Evolutionary conservation across 352 stramenopile species (phyloP).

Genomic region (Phytopythium mirpurense): DNA sequence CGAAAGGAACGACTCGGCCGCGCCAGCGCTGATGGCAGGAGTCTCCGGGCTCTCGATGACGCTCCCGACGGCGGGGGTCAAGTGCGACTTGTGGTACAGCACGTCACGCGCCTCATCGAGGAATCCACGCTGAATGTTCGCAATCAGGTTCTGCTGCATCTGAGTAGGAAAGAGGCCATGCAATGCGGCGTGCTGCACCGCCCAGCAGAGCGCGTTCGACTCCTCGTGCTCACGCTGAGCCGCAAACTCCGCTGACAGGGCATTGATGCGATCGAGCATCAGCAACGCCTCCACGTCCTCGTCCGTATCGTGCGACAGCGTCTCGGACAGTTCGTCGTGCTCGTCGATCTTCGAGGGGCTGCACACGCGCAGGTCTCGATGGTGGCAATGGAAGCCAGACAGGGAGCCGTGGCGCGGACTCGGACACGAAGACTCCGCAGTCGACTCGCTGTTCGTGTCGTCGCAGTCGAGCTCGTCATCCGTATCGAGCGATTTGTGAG

Average conservation of each 20-base stretch:
- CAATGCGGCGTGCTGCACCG: constrained; percentile 61
- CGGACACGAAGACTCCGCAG: constrained; percentile 62
- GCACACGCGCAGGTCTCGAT: constrained; percentile 8
- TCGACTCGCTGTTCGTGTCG: constrained; percentile 73
- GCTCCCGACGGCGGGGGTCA: constrained; percentile 65
- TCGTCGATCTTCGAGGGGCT: constrained; percentile 19
- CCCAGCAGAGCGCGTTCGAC: constrained; percentile 59
- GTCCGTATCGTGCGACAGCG: constrained; percentile 48
- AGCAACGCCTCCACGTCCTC: constrained; percentile 61
- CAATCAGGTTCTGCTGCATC: constrained; percentile 59
- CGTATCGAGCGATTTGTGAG: constrained; percentile 20
- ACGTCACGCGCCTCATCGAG: constrained; percentile 72
- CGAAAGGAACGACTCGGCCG: constrained; percentile 40
- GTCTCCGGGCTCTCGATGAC: constrained; percentile 42
- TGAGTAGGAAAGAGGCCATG: constrained; percentile 57
- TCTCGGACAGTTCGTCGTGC: constrained; percentile 44
- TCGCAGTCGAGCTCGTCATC: constrained; percentile 70
- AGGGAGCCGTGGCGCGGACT: constrained; percentile 50
- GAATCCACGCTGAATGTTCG: constrained; percentile 50
- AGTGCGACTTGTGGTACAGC: constrained; percentile 78
- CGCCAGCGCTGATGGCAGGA: constrained; percentile 20
- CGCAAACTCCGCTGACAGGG: constrained; percentile 56
- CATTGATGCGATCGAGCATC: constrained; percentile 64
- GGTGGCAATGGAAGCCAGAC: constrained; percentile 23
- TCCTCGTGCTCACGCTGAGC: constrained; percentile 70